phyloP scores from a whole-genome alignment of 441 rosid genomes.

The Gossypium lobatum region DNA sequence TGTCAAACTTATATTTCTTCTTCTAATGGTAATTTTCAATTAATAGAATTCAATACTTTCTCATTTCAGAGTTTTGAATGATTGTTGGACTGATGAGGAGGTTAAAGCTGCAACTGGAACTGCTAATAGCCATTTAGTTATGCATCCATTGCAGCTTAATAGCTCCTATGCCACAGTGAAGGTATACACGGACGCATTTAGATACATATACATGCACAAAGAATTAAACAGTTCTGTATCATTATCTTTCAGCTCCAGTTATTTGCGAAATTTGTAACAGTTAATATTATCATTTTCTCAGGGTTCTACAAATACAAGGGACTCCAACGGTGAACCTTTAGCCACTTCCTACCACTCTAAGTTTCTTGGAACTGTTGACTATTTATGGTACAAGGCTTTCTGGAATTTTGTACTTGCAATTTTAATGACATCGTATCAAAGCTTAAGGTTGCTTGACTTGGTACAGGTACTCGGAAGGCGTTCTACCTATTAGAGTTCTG shows the following conservation, averaged over 20 bases:
- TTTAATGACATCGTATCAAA: not conserved
- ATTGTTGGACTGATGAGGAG: constrained; percentile 54
- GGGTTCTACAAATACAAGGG: constrained; percentile 53
- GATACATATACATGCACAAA: not conserved
- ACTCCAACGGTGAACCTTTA: constrained; percentile 52
- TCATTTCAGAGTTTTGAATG: constrained; percentile 33
- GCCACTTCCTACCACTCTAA: constrained; percentile 76
- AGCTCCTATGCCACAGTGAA: constrained; percentile 60
- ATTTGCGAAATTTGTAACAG: not conserved
- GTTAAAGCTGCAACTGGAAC: constrained; percentile 47
- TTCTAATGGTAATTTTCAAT: not conserved
- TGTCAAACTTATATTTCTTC: not conserved
- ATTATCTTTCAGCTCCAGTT: not conserved
- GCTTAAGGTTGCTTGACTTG: not conserved
- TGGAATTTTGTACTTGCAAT: not conserved
- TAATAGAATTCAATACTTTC: not conserved
- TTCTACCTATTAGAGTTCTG: constrained; percentile 56
- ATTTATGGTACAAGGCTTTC: constrained; percentile 49
- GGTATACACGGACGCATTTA: constrained; percentile 26
- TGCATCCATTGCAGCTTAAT: constrained; percentile 53
- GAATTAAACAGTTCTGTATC: not conserved
- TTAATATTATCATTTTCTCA: constrained; percentile 16
- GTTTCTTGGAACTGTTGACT: constrained; percentile 84
- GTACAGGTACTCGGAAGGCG: constrained; percentile 57
- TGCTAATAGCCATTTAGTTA: constrained; percentile 34